phyloP scores from a whole-genome alignment of 805 yeast species.

The Sugiyamaella chiloensis region DNA sequence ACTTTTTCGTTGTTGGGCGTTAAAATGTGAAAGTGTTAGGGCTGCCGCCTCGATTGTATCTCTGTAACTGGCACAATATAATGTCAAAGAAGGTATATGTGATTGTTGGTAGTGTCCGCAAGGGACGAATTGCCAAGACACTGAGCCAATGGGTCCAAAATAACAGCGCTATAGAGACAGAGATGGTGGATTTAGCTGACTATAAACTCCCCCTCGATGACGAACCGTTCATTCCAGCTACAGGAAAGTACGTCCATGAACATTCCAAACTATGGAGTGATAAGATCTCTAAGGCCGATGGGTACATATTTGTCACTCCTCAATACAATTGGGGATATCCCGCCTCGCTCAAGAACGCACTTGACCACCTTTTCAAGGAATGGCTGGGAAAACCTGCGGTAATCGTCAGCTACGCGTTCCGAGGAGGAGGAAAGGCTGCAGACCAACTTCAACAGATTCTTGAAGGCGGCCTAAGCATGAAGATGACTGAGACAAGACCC shows the following conservation, averaged over 20 bases:
- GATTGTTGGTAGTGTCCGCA: background rate
- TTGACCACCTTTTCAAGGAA: conserved; percentile 37
- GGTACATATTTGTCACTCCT: conserved; percentile 37
- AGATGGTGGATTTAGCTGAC: conserved; percentile 30
- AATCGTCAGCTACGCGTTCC: conserved; percentile 35
- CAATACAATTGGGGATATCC: conserved; percentile 41
- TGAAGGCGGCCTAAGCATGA: background rate
- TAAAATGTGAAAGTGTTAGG: too few relatives aligned
- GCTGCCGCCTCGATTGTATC: too few relatives aligned
- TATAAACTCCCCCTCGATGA: conserved; percentile 33
- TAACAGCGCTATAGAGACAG: background rate
- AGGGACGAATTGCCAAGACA: background rate
- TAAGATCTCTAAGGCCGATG: conserved; percentile 28
- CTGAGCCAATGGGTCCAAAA: background rate
- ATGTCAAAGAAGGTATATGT: background rate
- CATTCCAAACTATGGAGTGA: conserved; percentile 32
- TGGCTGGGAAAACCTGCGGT: conserved; percentile 37
- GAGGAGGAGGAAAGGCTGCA: conserved; percentile 32
- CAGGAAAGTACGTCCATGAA: conserved; percentile 27
- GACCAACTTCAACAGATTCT: conserved; percentile 24
- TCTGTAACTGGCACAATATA: too few relatives aligned
- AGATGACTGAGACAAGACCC: background rate
- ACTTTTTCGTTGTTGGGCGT: too few relatives aligned
- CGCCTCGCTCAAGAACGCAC: conserved; percentile 38
- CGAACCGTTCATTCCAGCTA: conserved; percentile 32